Base-by-base conservation (phyloP, 2,329 filamentous ascomycete species). In the Kalaharituber pfeilii region DNA sequence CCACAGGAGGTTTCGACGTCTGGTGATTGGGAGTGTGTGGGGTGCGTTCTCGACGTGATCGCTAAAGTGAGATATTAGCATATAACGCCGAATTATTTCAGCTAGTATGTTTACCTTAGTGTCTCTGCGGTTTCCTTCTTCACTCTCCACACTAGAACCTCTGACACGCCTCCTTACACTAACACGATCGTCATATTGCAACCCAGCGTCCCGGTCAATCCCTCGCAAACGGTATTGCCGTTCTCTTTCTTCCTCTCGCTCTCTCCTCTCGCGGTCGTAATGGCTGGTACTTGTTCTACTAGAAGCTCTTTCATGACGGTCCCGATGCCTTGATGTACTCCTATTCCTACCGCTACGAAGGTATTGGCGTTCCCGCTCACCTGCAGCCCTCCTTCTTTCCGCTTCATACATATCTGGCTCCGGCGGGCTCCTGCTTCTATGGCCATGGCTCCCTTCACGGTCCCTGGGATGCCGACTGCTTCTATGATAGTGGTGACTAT, bases 381-480 rank as follows among this genome's bases (percentile, higher is more conserved):
- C 87, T 66, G 91, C 88, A 44, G 89, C 89, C 68, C 89, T 91
- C 64, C 87, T 83, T 61, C 91, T 81, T 67, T 98, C 91, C 57
- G 88, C 91, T 69, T 96, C 91, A 68, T 98, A 98, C 20, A 86
- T 79, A 70, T 98, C 88, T 56, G 79, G 78, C 68, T 96, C 91
- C n/a, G 87, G 88, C 63, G 83, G 88, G 64, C 87, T 47, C 3
- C 61, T 55, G 44, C 62, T 58, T 28, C 58, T 56, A 28, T 60
- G 54, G n/a, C 59, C 52, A 29, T 60, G 57, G 20, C 56, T 54
- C 26, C 55, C 52, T 33, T 59, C 55, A 15, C 56, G 56, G 39
- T 60, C 58, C 54, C 58, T 53, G 28, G 42, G 53, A 3, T 58
- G 53, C 39, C 57, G 58, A 22, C 42, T 47, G 42, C 42, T 47